These are phyloP conservation scores for Sparassis latifolia DNA, from an alignment of 1,284 basidiomycete genomes.

Conservation along the genomic window DNA sequence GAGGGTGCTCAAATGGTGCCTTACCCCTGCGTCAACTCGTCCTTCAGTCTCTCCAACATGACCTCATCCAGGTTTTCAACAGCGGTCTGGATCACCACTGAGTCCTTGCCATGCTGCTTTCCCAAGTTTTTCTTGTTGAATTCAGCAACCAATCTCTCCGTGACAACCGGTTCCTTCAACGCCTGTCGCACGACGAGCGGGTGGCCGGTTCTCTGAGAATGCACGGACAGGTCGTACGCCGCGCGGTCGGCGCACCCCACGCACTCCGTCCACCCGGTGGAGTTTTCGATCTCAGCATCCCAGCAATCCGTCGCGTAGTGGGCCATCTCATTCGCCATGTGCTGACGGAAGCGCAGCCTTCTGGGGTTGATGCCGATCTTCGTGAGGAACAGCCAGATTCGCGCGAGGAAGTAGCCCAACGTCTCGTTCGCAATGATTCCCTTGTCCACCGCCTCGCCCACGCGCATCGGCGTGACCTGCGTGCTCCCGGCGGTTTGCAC, in stretches of 20 bases:
- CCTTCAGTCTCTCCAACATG: slow-evolving; percentile 64
- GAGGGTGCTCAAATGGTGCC: slow-evolving; percentile 22
- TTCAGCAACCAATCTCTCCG: slow-evolving; percentile 68
- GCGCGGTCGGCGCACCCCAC: slow-evolving; percentile 99
- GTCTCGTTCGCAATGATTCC: slow-evolving; percentile 96
- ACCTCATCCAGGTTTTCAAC: slow-evolving; percentile 69
- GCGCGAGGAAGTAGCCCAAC: slow-evolving; percentile 93
- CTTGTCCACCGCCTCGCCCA: slow-evolving; percentile 86
- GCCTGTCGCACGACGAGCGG: slow-evolving; percentile 80
- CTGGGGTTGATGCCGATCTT: slow-evolving; percentile 90
- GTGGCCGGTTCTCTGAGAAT: slow-evolving; percentile 53
- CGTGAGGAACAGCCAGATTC: slow-evolving; percentile 86
- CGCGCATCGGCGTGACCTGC: slow-evolving; percentile 58
- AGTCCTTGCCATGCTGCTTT: slow-evolving; percentile 86
- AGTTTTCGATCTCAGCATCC: slow-evolving; percentile 97
- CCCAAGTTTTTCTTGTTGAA: slow-evolving; percentile 90
- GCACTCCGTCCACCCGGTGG: slow-evolving; percentile 97
- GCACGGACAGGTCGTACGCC: slow-evolving; percentile 83
- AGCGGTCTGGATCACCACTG: slow-evolving; percentile 64
- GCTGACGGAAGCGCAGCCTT: slow-evolving; percentile 90
- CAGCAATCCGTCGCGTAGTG: slow-evolving; percentile 99
- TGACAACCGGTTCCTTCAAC: slow-evolving; percentile 74
- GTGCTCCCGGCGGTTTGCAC: slow-evolving; percentile 78
- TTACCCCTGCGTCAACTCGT: slow-evolving; percentile 72
- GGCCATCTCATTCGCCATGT: slow-evolving; percentile 98